Base-by-base conservation (phyloP, 139 green algal species). In the Chlorella vulgaris region DNA sequence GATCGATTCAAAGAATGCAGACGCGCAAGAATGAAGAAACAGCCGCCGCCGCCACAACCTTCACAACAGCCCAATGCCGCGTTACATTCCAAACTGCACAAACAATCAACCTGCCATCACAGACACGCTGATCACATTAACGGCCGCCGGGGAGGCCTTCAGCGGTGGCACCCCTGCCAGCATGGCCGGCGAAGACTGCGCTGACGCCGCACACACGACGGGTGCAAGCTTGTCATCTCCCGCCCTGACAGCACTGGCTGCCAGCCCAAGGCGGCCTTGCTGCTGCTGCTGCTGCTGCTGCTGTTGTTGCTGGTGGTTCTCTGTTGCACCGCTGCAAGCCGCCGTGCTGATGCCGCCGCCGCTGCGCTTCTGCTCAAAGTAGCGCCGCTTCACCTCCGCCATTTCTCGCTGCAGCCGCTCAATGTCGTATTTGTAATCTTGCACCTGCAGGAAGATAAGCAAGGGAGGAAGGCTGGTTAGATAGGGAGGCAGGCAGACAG, bases 341-440 rank as follows among this genome's bases (percentile, higher is more conserved):
- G 22, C 53, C 38, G 15, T 50, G 2, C 70, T 26, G 7, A n/a
- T 42, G 24, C 47, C 13, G 43, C 69, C n/a, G 22, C 15, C 47
- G 43, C 22, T 38, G n/a, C 55, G 35, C 35, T 60, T 96, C 74
- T 88, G 61, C 66, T 94, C 91, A 82, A 93, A 97, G 83, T 95
- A 97, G 70, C 91, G 90, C 18, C 86, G 77, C 91, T 98, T 98
- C 69, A 51, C 65, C 26, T 93, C 89, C 7, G 87, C 84, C 39
- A 97, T 89, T 73, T 98, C 94, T 1, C 90, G 80, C 21, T 86
- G 90, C 50, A 97, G 80, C 62, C 91, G 86, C 79, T 96, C 91
- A 42, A 97, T 96, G 82, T 97, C 92, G 81, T 98, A 96, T 85
- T 96, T 97, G 87, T 98, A 96, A 76, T 97, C 95, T 62, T 94